Base-by-base conservation (phyloP, 352 stramenopile genomes). In the Phytophthora litchii region DNA sequence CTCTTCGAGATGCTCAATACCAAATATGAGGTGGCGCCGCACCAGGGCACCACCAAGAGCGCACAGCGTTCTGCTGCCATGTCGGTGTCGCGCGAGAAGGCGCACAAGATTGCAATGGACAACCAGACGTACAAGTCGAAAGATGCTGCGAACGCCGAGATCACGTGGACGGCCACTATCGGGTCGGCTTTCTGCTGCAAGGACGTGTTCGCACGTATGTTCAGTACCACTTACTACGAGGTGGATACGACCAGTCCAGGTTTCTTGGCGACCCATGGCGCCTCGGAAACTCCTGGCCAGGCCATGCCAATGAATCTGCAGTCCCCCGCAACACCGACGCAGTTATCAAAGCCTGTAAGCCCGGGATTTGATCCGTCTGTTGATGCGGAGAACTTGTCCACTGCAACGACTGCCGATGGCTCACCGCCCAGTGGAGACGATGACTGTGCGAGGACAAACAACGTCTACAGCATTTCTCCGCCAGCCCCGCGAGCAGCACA, bases 1-100 rank as follows among this genome's bases (percentile, higher is more conserved):
- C 72, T 94, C 31, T 94, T 94, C 54, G 78, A 85, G 64, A 94
- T 94, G 85, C 83, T 94, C 29, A 90, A 90, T 46, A 54, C 76
- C 52, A 94, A 94, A 66, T 94, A 94, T 59, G 85, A 94, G 65
- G 86, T 94, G 58, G 73, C 77, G 14, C 79, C 85, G 21, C 83
- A 92, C 44, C 75, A 91, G 52, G 85, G 85, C 17, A 80, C 79
- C 16, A 87, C 85, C 49, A 83, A 79, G 46, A 60, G 60, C 13
- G 51, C 67, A 0, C 74, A 86, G 35, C 67, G 78, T n/a, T 59
- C 65, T 4, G 65, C 72, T 11, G 61, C 73, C 1, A 64, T 69
- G 23, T 56, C 66, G 1, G 59, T 93, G 9, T 76, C 84, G 11
- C 64, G 70, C 12, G 81, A 91, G 29, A 79, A 80, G 38, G 67